Evolutionary conservation across 1,284 basidiomycete species (phyloP).

Genomic region (Rugosomyces carneus): DNA sequence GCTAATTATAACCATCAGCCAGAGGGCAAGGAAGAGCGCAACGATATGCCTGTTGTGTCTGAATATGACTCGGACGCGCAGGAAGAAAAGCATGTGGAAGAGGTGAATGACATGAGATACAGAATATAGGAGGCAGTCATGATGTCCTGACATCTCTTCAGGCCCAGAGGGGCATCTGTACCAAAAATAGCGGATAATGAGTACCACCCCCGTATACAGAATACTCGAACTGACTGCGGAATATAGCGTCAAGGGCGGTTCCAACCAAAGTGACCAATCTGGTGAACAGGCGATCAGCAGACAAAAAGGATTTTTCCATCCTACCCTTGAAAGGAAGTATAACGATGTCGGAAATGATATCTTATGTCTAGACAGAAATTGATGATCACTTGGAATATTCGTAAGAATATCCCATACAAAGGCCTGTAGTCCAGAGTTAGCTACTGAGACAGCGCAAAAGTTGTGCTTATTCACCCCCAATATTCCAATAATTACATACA

Average conservation of each 20-base stretch:
- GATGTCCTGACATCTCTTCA: constrained; percentile 8
- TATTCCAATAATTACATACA: too few species aligned
- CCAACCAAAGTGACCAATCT: constrained; percentile 10
- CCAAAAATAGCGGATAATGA: constrained; percentile 7
- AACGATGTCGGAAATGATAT: constrained; percentile 9
- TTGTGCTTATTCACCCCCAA: too few species aligned
- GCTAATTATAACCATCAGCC: constrained; percentile 18
- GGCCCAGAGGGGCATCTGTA: constrained; percentile 2
- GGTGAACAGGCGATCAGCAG: too few species aligned
- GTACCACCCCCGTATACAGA: not conserved
- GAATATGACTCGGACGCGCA: constrained; percentile 21
- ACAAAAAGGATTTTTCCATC: too few species aligned
- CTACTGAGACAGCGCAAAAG: too few species aligned
- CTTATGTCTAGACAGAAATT: constrained; percentile 9
- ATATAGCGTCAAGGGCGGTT: constrained; percentile 7
- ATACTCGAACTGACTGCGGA: constrained; percentile 28
- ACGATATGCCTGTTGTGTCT: too few species aligned
- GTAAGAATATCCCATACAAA: constrained; percentile 14
- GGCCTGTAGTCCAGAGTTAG: constrained; percentile 2
- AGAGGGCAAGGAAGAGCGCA: constrained; percentile 23
- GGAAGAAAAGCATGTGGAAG: constrained; percentile 30
- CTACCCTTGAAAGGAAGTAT: constrained; percentile 12
- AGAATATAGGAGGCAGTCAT: constrained; percentile 11
- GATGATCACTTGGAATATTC: constrained; percentile 7
- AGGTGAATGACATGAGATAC: constrained; percentile 19